phyloP scores from a whole-genome alignment of 2,329 filamentous ascomycete genomes.

The Fonsecaea pugnacius region DNA sequence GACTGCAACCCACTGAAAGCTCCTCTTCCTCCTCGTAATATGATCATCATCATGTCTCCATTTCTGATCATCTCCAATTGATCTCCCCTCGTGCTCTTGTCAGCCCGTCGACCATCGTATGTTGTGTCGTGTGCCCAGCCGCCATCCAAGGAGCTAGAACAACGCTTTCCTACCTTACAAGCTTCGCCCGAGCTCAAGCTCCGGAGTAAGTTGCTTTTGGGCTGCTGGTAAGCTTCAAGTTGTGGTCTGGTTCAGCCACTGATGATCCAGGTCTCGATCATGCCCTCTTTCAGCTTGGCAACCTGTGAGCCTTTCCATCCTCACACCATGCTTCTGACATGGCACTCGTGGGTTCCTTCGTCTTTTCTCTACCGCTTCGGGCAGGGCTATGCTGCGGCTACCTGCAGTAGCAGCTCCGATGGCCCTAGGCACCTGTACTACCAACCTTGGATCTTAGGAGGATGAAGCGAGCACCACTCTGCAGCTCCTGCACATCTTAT shows the following conservation, averaged over 20 bases:
- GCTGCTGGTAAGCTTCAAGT: background rate
- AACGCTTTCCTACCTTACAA: background rate
- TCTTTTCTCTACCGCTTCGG: background rate
- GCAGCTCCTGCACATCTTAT: background rate
- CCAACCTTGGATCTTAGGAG: background rate
- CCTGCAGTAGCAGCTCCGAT: constrained; percentile 7
- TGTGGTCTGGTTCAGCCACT: background rate
- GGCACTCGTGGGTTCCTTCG: background rate
- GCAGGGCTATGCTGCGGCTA: constrained; percentile 15
- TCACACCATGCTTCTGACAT: background rate
- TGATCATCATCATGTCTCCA: background rate
- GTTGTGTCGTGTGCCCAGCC: constrained; percentile 18
- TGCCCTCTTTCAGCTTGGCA: background rate
- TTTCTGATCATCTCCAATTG: constrained; percentile 16
- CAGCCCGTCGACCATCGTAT: background rate
- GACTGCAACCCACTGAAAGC: background rate
- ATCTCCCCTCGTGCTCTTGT: constrained; percentile 21
- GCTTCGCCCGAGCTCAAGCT: constrained; percentile 5
- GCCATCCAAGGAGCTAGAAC: constrained; percentile 14
- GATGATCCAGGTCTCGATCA: background rate
- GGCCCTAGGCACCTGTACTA: background rate
- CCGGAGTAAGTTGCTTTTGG: background rate
- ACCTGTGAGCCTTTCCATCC: background rate
- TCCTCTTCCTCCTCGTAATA: background rate
- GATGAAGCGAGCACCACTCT: constrained; percentile 9